A percentile compares a stretch with the other conserved stretches of the same genome.
These are phyloP conservation scores for Trichoderma sp. DNA, from an alignment of 2,329 filamentous ascomycete genomes.

Conservation along the genomic window DNA sequence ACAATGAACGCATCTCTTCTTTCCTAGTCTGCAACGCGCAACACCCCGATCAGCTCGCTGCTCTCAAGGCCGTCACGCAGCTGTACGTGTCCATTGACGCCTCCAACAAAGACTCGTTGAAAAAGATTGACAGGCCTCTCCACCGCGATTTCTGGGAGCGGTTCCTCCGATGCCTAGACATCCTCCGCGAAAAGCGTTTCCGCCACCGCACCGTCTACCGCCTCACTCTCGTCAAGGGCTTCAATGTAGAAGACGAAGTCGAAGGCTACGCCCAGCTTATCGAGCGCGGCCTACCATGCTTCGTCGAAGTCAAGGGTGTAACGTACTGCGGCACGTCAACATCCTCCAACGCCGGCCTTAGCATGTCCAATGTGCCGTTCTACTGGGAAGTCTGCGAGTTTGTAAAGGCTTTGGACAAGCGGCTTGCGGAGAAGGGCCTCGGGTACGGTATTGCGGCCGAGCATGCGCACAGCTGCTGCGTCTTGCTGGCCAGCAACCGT, in stretches of 20 bases:
- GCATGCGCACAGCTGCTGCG: conserved; percentile 92
- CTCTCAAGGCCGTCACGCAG: conserved; percentile 83
- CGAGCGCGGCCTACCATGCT: conserved; percentile 80
- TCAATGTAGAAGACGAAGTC: conserved; percentile 94
- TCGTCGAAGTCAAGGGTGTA: conserved; percentile 94
- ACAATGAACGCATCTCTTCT: conserved; percentile 81
- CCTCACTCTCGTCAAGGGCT: conserved; percentile 92
- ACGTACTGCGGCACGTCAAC: conserved; percentile 94
- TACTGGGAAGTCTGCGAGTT: conserved; percentile 88
- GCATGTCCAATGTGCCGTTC: conserved; percentile 97
- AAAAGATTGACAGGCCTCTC: conserved; percentile 85
- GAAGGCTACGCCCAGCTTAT: conserved; percentile 88
- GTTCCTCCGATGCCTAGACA: conserved; percentile 86
- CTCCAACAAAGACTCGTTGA: conserved; percentile 80
- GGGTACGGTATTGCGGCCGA: conserved; percentile 90
- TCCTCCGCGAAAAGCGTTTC: conserved; percentile 78
- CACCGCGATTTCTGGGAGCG: conserved; percentile 98
- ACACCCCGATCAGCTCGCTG: conserved; percentile 84
- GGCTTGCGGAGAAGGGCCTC: conserved; percentile 67
- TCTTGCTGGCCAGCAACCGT: conserved; percentile 76
- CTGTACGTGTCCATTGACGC: conserved; percentile 97
- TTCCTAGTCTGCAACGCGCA: conserved; percentile 98
- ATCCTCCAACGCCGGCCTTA: conserved; percentile 78
- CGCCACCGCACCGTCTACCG: conserved; percentile 91
- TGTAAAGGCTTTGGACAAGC: conserved; percentile 68